Evolutionary conservation across 495 filamentous ascomycete genomes (phyloP).

Genomic region (Penicillium cinerascens): DNA sequence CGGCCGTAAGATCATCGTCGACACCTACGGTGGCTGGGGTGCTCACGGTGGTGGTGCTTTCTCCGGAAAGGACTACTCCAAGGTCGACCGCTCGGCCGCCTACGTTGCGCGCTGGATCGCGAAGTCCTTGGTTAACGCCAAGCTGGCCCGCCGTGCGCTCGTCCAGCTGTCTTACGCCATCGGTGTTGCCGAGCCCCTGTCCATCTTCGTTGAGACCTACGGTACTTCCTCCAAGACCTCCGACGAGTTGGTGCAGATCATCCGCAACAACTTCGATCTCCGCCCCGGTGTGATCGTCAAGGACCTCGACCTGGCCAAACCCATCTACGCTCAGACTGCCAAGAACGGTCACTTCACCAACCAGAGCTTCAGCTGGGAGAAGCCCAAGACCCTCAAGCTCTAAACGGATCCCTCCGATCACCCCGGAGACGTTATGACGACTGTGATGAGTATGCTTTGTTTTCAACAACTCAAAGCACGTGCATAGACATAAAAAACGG

Average conservation of each 20-base stretch:
- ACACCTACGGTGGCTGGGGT: constrained; percentile 99
- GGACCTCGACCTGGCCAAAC: constrained; percentile 90
- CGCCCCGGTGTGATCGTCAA: constrained; percentile 97
- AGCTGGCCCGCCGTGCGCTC: constrained; percentile 83
- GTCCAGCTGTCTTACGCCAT: constrained; percentile 99
- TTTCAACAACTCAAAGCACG: constrained; percentile 60
- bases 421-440: constrained; percentile 38
- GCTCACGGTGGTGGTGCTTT: constrained; percentile 99
- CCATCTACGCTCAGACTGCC: constrained; percentile 96
- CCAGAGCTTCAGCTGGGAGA: constrained; percentile 96
- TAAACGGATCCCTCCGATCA: constrained; percentile 48
- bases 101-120: constrained; percentile 98
- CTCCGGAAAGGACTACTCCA: constrained; percentile 99
- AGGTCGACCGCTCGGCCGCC: constrained; percentile 97
- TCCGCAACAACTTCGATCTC: constrained; percentile 93
- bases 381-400: constrained; percentile 89
- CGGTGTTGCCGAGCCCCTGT: constrained; percentile 94
- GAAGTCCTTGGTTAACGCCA: constrained; percentile 90
- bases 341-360: constrained; percentile 99
- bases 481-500: constrained; percentile 39
- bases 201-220: constrained; percentile 66
- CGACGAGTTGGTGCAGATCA: constrained; percentile 90
- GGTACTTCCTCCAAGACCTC: constrained; percentile 72
- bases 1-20: constrained; percentile 99
- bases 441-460: constrained; percentile 56